Base-by-base conservation (phyloP, 345 rosid genomes). In the Excoecaria agallocha region DNA sequence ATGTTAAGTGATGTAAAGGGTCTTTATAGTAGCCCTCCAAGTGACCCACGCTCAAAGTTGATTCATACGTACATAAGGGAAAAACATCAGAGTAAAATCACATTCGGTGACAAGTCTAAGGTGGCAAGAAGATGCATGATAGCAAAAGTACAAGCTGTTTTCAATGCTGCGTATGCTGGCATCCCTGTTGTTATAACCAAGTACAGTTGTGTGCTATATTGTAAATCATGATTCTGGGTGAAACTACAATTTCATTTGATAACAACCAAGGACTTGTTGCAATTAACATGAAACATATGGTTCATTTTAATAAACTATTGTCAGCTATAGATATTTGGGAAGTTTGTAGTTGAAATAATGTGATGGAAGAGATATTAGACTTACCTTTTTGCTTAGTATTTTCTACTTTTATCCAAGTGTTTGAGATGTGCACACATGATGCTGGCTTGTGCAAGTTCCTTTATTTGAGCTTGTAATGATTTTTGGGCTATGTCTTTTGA, bases 71-170 rank as follows among this genome's bases (percentile, higher is more conserved):
- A 93, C 82, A 48, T 96, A 51, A 87, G 84, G 76, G 96, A 90
- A 77, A 90, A 74, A 74, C 98, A 96, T 85, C 98, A 87, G 55
- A 66, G 82, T 55, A 98, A 85, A 86, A 91, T 96, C 70, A 96
- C 98, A 46, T 93, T 93, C 63, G 99, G 99, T 55, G 97, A 96
- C 85, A 96, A 96, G 83, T 96, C 99, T 76, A 89, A 98, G 78
- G 84, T 96, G 66, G 99, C 98, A 70, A 89, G 99, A 89, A 98
- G 99, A 1, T 98, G 99, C 70, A 96, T 93, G 99, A 91, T 93
- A 25, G 97, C 99, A 11, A 96, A 96, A 85, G 99, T 96, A 58
- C 90, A 88, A 83, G 98, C 99, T 83, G 99, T 98, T 57, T 89
- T 88, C 54, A 88, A 85, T 80, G 99, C 98, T 56, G 93, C 99